Evolutionary conservation across 805 yeast genomes (phyloP), one percentile per base, ranked within the genome.

Genomic region (Suhomyces sp.): DNA sequence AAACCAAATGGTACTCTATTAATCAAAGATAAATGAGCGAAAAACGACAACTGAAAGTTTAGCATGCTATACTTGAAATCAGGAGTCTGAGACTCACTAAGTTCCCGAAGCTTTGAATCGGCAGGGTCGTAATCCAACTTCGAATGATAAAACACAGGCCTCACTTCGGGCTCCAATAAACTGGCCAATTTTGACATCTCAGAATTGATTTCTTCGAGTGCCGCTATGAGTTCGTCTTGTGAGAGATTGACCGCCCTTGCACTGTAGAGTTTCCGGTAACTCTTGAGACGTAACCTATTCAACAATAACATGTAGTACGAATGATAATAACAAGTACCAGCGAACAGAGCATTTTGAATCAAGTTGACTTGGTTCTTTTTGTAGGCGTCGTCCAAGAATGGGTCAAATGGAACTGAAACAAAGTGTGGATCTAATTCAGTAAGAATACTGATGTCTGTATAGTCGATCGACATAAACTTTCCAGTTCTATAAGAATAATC

Each of bases 401-500:
- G 37, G 3, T 34, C 25, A 1, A 25, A 28, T 10, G 54, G 47
- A 7, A 49, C 44, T 11, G 51, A 44, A 10, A 39, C 14, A 22
- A 42, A 44, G 20, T 32, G 32, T 19, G 22, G 34, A 32, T 50
- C 54, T 13, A 22, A 13, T 20, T 47, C 51, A 6, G 47, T 38
- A 25, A 45, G 42, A 1, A 66, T 48, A 2, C 68, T 46, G 9
- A 66, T 53, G 45, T 75, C 79, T 6, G 41, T 41, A 31, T 58
- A 64, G 43, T 63, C 61, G 23, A 76, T 57, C 21, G 68, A 47
- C 0, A 81, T 73, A 2, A 80, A 70, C 33, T 68, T 68, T 1
- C 83, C 81, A 29, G 65, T 48, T 34, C 70, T 67, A 36, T 72
- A 50, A 32, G 75, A 63, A 11, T 58, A 38, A 12, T 68, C 72